A percentile compares a stretch with the other conserved stretches of the same genome.
These are phyloP conservation scores for Paecilomyces formosus DNA, from an alignment of 2,329 filamentous ascomycete genomes.

Conservation along the genomic window DNA sequence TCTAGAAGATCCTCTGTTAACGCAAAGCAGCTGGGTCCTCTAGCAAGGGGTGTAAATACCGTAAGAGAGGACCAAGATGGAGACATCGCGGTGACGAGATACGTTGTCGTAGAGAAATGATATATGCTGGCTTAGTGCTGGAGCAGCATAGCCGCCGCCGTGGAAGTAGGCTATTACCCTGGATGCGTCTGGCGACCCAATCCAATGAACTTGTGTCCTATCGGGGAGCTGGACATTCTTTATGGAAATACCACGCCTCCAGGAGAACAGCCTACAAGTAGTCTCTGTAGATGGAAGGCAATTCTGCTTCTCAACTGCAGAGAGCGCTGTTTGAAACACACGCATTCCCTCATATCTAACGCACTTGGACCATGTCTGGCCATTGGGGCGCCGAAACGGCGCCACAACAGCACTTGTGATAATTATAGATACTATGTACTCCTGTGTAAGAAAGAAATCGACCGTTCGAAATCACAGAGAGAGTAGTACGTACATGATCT, in stretches of 20 bases:
- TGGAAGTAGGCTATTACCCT: constrained; percentile 5
- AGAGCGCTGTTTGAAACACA: constrained; percentile 2
- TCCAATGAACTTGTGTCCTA: background rate
- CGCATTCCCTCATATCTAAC: constrained; percentile 4
- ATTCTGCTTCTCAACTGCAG: constrained; percentile 1
- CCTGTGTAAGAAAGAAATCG: background rate
- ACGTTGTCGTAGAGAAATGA: background rate
- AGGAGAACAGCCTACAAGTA: background rate
- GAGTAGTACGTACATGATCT: constrained; percentile 1
- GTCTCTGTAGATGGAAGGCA: background rate
- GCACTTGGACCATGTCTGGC: background rate
- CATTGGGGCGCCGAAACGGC: background rate
- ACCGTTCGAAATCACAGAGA: background rate
- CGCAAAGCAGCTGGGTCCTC: background rate
- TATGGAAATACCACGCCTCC: background rate
- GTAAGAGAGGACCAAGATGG: constrained; percentile 2
- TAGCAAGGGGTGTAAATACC: background rate
- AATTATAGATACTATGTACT: background rate
- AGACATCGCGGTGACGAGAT: background rate
- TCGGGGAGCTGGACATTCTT: background rate
- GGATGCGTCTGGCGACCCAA: constrained; percentile 1
- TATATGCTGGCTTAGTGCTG: background rate
- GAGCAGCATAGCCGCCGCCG: constrained; percentile 3
- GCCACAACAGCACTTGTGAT: background rate
- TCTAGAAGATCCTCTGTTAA: background rate